Conservation (phyloP, 352 stramenopile genomes). For the Globisporangium viniferum region DNA sequence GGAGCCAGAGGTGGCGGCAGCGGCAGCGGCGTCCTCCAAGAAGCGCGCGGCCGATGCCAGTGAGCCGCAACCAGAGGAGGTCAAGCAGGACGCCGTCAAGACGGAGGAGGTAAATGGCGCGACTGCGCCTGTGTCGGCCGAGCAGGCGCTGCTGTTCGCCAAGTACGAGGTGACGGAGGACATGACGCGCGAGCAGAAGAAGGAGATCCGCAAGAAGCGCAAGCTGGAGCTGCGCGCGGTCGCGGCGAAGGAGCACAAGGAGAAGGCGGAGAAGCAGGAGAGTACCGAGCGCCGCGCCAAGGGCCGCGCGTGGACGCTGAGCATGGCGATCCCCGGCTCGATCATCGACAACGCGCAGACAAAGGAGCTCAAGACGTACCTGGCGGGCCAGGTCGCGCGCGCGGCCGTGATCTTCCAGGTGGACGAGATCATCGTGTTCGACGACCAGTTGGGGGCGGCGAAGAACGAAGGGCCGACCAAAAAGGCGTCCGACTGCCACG, state of each 20-base stretch:
- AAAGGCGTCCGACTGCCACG: constrained; percentile 72
- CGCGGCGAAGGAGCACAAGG: constrained; percentile 28
- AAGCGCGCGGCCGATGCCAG: not conserved
- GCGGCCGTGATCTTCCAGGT: constrained; percentile 97
- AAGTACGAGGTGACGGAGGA: constrained; percentile 26
- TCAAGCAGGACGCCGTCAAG: constrained; percentile 12
- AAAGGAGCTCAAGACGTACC: constrained; percentile 95
- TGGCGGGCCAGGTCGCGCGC: constrained; percentile 95
- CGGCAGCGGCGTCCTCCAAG: not conserved
- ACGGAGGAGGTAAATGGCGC: constrained; percentile 3
- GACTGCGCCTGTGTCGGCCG: not conserved
- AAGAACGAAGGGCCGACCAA: constrained; percentile 49
- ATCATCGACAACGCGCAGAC: constrained; percentile 98
- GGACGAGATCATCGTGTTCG: constrained; percentile 98
- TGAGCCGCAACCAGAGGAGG: constrained; percentile 18
- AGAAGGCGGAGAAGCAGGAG: constrained; percentile 32
- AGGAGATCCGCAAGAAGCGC: constrained; percentile 67
- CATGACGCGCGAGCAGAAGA: constrained; percentile 58
- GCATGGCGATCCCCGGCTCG: constrained; percentile 95
- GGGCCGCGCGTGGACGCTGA: constrained; percentile 90
- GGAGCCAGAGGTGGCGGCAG: constrained; percentile 18
- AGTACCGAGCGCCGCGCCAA: constrained; percentile 44
- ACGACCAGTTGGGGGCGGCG: constrained; percentile 89
- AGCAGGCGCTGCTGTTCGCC: constrained; percentile 12
- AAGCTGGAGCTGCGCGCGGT: constrained; percentile 55